phyloP scores from a whole-genome alignment of 148 eudicot genomes.

The Heliamphora exappendiculata region DNA sequence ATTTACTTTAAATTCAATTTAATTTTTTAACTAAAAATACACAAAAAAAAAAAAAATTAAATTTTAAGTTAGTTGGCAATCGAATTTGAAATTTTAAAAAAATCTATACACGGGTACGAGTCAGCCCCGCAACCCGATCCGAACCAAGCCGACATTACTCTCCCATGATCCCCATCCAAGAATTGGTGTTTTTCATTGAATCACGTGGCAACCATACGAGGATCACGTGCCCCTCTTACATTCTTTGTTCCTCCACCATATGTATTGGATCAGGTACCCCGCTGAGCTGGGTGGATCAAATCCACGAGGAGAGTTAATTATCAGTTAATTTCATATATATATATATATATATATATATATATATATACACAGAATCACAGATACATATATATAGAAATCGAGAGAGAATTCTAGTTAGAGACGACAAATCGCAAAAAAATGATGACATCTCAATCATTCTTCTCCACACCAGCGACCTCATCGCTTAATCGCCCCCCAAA shows the following conservation, averaged over 20 bases:
- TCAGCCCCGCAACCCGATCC: too few species aligned
- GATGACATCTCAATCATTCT: slow-evolving; percentile 8
- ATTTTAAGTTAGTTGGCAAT: too few species aligned
- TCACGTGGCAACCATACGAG: slow-evolving; percentile 6
- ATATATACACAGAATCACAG: not conserved
- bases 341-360: not conserved
- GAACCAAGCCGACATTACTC: too few species aligned
- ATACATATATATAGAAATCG: not conserved
- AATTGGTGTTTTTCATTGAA: too few species aligned
- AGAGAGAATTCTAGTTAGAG: not conserved
- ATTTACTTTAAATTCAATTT: too few species aligned
- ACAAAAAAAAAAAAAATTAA: too few species aligned
- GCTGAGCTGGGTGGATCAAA: not conserved
- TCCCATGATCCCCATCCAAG: too few species aligned
- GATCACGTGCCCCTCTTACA: slow-evolving; percentile 4
- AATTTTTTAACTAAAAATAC: too few species aligned
- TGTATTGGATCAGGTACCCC: not conserved
- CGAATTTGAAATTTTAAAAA: too few species aligned
- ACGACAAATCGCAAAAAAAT: not conserved
- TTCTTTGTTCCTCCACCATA: not conserved
- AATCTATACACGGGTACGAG: too few species aligned
- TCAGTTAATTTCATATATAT: not conserved
- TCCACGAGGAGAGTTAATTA: not conserved
- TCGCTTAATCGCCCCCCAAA: not conserved
- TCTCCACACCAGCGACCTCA: not conserved